Conservation (phyloP, 805 yeast genomes). For the Starmerella apicola region DNA sequence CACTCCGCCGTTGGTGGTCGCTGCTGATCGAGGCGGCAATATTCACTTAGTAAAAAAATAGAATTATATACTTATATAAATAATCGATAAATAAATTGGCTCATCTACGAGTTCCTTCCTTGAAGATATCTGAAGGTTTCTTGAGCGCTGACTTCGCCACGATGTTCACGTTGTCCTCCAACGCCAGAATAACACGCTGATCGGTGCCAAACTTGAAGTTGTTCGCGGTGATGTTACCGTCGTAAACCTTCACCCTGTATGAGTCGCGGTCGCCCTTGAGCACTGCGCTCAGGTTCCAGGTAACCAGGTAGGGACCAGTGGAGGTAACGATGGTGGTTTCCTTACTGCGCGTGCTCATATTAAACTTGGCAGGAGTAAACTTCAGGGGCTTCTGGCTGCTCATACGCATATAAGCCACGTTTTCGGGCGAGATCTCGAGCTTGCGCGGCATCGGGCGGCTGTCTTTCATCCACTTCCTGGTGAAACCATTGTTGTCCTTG, state of each 20-base stretch:
- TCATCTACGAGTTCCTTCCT: neutral
- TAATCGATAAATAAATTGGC: too few relatives aligned
- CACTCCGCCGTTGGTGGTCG: too few relatives aligned
- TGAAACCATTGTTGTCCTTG: slow-evolving; percentile 57
- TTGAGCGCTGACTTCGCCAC: slow-evolving; percentile 48
- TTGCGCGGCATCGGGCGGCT: slow-evolving; percentile 58
- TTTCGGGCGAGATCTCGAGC: slow-evolving; percentile 58
- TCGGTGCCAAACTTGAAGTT: slow-evolving; percentile 67
- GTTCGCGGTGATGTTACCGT: slow-evolving; percentile 54
- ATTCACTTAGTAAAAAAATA: too few relatives aligned
- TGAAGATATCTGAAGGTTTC: slow-evolving; percentile 34
- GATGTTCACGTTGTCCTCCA: slow-evolving; percentile 66
- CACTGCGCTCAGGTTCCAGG: slow-evolving; percentile 62
- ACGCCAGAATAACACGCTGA: slow-evolving; percentile 57
- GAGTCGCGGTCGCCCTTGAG: slow-evolving; percentile 41
- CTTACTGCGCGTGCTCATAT: slow-evolving; percentile 49
- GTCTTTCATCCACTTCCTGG: slow-evolving; percentile 49
- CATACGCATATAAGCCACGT: slow-evolving; percentile 47
- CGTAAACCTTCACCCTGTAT: slow-evolving; percentile 53
- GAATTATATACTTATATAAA: neutral
- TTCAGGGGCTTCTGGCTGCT: slow-evolving; percentile 38
- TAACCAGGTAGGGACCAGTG: slow-evolving; percentile 68
- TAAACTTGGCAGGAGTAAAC: slow-evolving; percentile 68
- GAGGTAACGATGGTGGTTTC: slow-evolving; percentile 67
- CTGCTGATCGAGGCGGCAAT: too few relatives aligned